These are phyloP conservation scores for Podaxis pistillaris DNA, from an alignment of 768 basidiomycete species.

Conservation along the genomic window DNA sequence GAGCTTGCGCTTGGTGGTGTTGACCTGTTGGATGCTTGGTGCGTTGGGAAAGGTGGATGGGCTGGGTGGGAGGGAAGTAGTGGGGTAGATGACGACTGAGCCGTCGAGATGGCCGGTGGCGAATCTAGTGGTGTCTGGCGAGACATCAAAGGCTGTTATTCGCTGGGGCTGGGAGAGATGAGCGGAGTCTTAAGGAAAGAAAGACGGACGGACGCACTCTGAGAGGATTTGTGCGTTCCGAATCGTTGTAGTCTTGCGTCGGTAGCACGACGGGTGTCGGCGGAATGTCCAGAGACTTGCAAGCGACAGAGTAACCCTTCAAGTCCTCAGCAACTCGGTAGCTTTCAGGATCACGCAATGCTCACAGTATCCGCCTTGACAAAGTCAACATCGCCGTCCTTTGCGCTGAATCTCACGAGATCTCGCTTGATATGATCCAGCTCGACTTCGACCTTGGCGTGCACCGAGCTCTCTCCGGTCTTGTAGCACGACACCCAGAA, in stretches of 20 bases:
- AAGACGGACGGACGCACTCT: constrained; percentile 27
- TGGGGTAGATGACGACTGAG: constrained; percentile 49
- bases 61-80: constrained; percentile 23
- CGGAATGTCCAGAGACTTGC: constrained; percentile 42
- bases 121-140: constrained; percentile 49
- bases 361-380: constrained; percentile 29
- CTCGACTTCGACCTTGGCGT: constrained; percentile 57
- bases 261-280: constrained; percentile 13
- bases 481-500: constrained; percentile 77
- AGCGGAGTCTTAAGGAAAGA: background rate
- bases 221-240: constrained; percentile 39
- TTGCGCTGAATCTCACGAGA: constrained; percentile 40
- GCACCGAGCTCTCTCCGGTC: constrained; percentile 49
- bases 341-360: constrained; percentile 23
- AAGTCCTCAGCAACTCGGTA: background rate
- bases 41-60: background rate
- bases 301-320: constrained; percentile 44
- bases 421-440: constrained; percentile 54
- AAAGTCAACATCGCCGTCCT: constrained; percentile 50
- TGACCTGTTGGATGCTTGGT: constrained; percentile 21
- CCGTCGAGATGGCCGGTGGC: constrained; percentile 60
- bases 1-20: constrained; percentile 27
- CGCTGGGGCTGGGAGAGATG: constrained; percentile 40
- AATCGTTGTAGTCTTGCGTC: constrained; percentile 47
- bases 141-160: constrained; percentile 63